Evolutionary conservation across 2,329 filamentous ascomycete species (phyloP).

Genomic region (Fusarium algeriense): DNA sequence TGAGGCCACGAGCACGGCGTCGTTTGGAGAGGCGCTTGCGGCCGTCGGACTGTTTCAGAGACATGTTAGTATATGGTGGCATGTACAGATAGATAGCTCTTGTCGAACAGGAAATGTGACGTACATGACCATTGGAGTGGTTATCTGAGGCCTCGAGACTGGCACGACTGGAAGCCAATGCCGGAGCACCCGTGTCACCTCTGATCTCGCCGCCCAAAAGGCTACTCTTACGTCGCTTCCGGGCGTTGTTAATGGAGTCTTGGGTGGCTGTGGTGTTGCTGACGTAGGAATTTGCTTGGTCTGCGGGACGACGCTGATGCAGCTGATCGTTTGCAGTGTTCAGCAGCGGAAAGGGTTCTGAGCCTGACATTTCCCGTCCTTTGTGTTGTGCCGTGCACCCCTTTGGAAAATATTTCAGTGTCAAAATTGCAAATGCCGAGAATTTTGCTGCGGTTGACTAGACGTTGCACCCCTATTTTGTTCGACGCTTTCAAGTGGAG

Average conservation of each 20-base stretch:
- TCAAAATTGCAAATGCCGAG: background rate
- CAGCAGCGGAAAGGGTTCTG: conserved; percentile 69
- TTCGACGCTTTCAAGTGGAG: conserved; percentile 22
- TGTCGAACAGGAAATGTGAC: conserved; percentile 10
- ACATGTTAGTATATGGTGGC: conserved; percentile 20
- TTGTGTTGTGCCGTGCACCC: background rate
- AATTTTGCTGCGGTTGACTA: conserved; percentile 9
- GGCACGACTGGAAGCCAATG: conserved; percentile 65
- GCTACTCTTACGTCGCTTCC: conserved; percentile 68
- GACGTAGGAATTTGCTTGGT: conserved; percentile 46
- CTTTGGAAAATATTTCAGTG: background rate
- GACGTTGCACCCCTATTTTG: conserved; percentile 36
- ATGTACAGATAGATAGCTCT: background rate
- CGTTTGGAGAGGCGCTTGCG: conserved; percentile 64
- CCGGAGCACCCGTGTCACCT: conserved; percentile 68
- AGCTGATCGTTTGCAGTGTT: conserved; percentile 64
- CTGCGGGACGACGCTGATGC: conserved; percentile 52
- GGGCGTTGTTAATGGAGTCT: conserved; percentile 54
- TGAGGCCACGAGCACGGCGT: conserved; percentile 65
- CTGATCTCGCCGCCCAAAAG: conserved; percentile 65
- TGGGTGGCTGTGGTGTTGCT: conserved; percentile 39
- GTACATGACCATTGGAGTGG: conserved; percentile 30
- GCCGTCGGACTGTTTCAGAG: conserved; percentile 37
- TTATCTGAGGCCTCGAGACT: conserved; percentile 53
- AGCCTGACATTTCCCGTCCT: conserved; percentile 56